Conservation (phyloP, 768 basidiomycete species). For the Nidula microcarpa region DNA sequence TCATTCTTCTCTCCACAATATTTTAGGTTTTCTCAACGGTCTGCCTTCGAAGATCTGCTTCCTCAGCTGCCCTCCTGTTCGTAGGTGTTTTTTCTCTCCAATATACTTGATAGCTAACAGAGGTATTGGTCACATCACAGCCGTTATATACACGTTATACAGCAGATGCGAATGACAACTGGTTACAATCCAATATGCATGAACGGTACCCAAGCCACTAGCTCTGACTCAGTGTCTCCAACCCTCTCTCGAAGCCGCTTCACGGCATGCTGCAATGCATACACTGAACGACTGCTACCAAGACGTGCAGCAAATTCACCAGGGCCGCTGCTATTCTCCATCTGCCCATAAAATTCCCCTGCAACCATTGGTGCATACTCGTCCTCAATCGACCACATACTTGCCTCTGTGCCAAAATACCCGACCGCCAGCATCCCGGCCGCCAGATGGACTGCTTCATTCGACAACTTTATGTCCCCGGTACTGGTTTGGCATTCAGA, state of each 20-base stretch:
- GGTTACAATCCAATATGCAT: slow-evolving; percentile 7
- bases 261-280: slow-evolving; percentile 5
- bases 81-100: too few species aligned
- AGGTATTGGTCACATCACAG: too few species aligned
- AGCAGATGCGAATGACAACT: too few species aligned
- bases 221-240: not conserved
- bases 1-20: too few species aligned
- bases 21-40: too few species aligned
- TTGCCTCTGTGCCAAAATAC: slow-evolving; percentile 11
- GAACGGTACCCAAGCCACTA: slow-evolving; percentile 7
- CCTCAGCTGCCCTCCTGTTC: too few species aligned
- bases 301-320: not conserved
- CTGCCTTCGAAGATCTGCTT: too few species aligned
- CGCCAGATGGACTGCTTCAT: slow-evolving; percentile 14
- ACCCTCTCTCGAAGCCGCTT: not conserved
- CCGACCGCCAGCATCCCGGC: slow-evolving; percentile 14
- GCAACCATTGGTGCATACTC: slow-evolving; percentile 7
- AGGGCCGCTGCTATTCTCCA: not conserved
- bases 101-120: too few species aligned
- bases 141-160: too few species aligned
- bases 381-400: slow-evolving; percentile 15
- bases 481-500: slow-evolving; percentile 10
- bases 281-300: not conserved
- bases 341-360: slow-evolving; percentile 2
- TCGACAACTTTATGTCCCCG: slow-evolving; percentile 7